These are phyloP conservation scores for Trichoderma breve DNA, from an alignment of 2,329 filamentous ascomycete genomes.

Conservation along the genomic window DNA sequence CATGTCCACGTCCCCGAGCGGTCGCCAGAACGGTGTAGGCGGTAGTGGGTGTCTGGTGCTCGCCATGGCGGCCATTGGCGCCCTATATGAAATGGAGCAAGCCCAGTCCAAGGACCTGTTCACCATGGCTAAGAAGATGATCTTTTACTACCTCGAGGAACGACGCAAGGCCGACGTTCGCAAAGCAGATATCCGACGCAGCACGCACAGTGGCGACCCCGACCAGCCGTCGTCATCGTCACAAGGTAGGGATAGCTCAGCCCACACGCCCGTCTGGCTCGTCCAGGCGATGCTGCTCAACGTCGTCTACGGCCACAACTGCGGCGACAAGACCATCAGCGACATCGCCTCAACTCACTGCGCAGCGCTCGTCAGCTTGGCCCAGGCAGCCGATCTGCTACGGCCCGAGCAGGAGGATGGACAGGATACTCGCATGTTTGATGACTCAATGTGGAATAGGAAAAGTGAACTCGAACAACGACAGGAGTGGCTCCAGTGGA, in stretches of 20 bases:
- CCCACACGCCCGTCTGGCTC: conserved; percentile 85
- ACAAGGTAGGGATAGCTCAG: conserved; percentile 56
- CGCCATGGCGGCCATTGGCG: conserved; percentile 76
- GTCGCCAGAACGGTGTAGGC: conserved; percentile 60
- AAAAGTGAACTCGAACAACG: conserved; percentile 52
- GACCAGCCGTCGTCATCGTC: conserved; percentile 22
- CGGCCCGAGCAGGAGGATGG: conserved; percentile 38
- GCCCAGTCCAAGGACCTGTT: conserved; percentile 80
- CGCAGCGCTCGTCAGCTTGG: conserved; percentile 84
- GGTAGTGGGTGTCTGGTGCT: conserved; percentile 83
- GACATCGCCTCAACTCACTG: conserved; percentile 93
- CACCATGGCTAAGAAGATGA: conserved; percentile 92
- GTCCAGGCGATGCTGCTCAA: conserved; percentile 97
- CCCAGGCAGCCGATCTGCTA: conserved; percentile 77
- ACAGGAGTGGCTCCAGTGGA: conserved; percentile 80
- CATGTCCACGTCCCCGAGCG: conserved; percentile 65
- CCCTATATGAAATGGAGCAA: conserved; percentile 83
- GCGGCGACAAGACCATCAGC: conserved; percentile 83
- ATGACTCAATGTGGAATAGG: conserved; percentile 49
- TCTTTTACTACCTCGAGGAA: conserved; percentile 88
- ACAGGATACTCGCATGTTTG: conserved; percentile 57
- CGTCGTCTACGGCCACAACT: conserved; percentile 93
- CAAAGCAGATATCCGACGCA: conserved; percentile 58
- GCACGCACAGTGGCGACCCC: conserved; percentile 41
- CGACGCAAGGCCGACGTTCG: conserved; percentile 79